A percentile compares a stretch with the other conserved stretches of the same genome.
Conservation (phyloP, 2,329 filamentous ascomycete species). For the Fusarium falciforme region DNA sequence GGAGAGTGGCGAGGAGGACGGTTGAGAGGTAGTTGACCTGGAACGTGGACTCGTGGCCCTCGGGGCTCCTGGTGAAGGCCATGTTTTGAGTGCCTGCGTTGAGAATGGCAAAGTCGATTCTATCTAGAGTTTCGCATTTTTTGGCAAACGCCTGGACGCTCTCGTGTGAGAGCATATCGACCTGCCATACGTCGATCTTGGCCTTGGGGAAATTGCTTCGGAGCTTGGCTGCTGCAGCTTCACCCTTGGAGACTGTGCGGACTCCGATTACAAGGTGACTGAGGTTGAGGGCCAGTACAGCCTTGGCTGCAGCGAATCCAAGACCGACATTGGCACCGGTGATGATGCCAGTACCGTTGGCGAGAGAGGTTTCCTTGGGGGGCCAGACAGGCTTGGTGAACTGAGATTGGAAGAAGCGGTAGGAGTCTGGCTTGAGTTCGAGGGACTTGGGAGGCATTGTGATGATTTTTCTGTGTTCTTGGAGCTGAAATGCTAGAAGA, state of each 20-base stretch:
- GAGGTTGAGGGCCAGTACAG: conserved; percentile 53
- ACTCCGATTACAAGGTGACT: conserved; percentile 60
- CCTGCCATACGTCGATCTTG: conserved; percentile 58
- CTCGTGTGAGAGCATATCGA: conserved; percentile 61
- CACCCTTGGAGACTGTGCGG: conserved; percentile 56
- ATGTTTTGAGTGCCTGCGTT: conserved; percentile 55
- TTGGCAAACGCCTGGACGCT: conserved; percentile 57
- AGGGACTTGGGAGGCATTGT: conserved; percentile 42
- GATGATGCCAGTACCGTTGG: conserved; percentile 57
- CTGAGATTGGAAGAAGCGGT: conserved; percentile 44
- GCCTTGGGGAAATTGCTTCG: conserved; percentile 41
- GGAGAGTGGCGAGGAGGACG: conserved; percentile 46
- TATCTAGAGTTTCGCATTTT: conserved; percentile 48
- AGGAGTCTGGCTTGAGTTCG: conserved; percentile 22
- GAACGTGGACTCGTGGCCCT: conserved; percentile 54
- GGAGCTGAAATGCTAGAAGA: background rate
- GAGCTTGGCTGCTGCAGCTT: conserved; percentile 48
- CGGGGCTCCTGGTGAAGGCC: conserved; percentile 39
- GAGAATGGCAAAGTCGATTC: conserved; percentile 58
- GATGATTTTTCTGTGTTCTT: background rate
- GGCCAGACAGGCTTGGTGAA: conserved; percentile 39
- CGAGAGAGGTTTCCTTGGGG: conserved; percentile 41
- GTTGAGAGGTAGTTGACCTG: conserved; percentile 56
- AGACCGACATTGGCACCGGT: conserved; percentile 63
- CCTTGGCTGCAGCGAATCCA: conserved; percentile 56